These are phyloP conservation scores for Chrysochromulina tobinii DNA, from an alignment of 78 protist species.

Conservation along the genomic window DNA sequence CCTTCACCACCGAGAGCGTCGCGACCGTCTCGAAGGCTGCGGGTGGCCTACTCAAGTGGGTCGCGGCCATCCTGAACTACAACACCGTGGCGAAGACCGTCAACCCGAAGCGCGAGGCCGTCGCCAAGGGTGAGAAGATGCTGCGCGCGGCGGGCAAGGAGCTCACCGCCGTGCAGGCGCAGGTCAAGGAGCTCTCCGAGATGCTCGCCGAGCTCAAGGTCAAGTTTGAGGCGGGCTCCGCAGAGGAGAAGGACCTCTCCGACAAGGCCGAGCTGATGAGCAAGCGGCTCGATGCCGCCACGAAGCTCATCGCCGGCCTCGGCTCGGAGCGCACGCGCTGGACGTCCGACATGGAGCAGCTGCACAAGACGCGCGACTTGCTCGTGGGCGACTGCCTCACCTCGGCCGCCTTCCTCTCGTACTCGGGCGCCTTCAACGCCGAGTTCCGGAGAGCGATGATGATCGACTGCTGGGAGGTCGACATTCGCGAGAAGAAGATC, in stretches of 20 bases:
- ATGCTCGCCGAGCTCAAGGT: constrained; percentile 24
- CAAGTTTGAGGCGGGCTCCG: constrained; percentile 6
- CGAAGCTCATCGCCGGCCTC: constrained; percentile 75
- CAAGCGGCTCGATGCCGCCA: constrained; percentile 70
- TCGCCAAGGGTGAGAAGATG: constrained; percentile 34
- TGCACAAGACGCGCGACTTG: constrained; percentile 16
- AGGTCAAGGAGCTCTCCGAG: constrained; percentile 28
- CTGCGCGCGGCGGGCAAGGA: constrained; percentile 30
- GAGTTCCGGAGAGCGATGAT: constrained; percentile 59
- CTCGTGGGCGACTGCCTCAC: constrained; percentile 81
- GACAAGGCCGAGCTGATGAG: constrained; percentile 69
- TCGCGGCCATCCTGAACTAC: constrained; percentile 74
- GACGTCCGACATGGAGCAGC: constrained; percentile 54
- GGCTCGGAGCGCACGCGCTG: constrained; percentile 77
- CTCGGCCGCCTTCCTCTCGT: constrained; percentile 72
- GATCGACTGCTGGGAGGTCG: constrained; percentile 40
- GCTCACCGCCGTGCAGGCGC: background rate
- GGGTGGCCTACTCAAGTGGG: constrained; percentile 73
- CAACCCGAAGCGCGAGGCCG: constrained; percentile 61
- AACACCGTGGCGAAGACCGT: constrained; percentile 62
- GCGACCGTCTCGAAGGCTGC: constrained; percentile 60
- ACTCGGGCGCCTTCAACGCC: constrained; percentile 72
- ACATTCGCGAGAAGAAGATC: constrained; percentile 49
- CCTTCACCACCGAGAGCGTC: constrained; percentile 34
- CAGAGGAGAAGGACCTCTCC: constrained; percentile 57